Evolutionary conservation across 2,329 filamentous ascomycete genomes (phyloP).

Genomic region (Monosporascus sp.): DNA sequence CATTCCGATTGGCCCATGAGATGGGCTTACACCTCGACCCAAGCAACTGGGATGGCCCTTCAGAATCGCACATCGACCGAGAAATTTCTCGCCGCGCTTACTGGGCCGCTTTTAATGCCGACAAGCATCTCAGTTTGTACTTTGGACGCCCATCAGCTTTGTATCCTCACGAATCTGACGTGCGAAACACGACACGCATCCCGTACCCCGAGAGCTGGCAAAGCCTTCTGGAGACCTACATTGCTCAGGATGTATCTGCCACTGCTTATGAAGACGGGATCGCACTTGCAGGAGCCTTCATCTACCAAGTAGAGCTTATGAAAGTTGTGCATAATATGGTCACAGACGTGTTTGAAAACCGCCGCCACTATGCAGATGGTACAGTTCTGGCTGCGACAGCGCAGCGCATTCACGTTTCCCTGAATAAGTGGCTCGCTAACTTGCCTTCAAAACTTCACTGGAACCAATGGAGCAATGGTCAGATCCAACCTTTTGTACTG

Average conservation of each 20-base stretch:
- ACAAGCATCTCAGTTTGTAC: slow-evolving; percentile 46
- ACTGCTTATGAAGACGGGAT: slow-evolving; percentile 42
- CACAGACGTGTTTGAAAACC: slow-evolving; percentile 44
- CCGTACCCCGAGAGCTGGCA: slow-evolving; percentile 45
- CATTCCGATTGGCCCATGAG: slow-evolving; percentile 44
- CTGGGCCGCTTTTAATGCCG: slow-evolving; percentile 44
- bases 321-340: slow-evolving; percentile 46
- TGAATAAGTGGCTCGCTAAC: slow-evolving; percentile 40
- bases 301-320: slow-evolving; percentile 41
- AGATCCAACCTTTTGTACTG: slow-evolving; percentile 39
- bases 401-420: slow-evolving; percentile 39
- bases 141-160: slow-evolving; percentile 45
- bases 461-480: slow-evolving; percentile 44
- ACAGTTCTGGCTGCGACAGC: slow-evolving; percentile 36
- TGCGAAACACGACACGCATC: slow-evolving; percentile 41
- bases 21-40: slow-evolving; percentile 49
- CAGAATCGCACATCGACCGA: slow-evolving; percentile 35
- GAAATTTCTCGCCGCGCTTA: slow-evolving; percentile 44
- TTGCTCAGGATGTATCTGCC: slow-evolving; percentile 36
- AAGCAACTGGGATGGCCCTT: slow-evolving; percentile 39
- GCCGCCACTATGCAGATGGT: slow-evolving; percentile 33
- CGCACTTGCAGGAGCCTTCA: slow-evolving; percentile 37
- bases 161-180: slow-evolving; percentile 43
- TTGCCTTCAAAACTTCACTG: slow-evolving; percentile 43
- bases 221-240: slow-evolving; percentile 40